Conservation (phyloP, 805 yeast species). For the Ogataea nonfermentans region DNA sequence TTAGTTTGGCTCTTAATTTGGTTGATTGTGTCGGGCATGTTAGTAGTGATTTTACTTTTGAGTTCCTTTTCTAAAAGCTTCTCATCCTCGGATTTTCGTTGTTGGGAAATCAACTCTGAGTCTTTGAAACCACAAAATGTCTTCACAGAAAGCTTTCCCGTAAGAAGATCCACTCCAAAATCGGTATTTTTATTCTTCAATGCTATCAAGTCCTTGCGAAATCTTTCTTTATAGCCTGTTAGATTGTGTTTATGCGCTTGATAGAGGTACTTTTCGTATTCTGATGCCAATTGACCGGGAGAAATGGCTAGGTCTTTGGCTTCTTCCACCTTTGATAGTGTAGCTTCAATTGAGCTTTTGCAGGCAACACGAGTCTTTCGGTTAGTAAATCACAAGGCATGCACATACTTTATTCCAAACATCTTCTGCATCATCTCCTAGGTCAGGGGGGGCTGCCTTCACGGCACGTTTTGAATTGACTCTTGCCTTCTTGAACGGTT, state of each 20-base stretch:
- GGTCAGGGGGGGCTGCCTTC: constrained; percentile 4
- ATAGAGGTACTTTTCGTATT: constrained; percentile 28
- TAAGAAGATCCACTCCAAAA: constrained; percentile 23
- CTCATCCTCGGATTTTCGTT: constrained; percentile 30
- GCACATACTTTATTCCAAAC: constrained; percentile 24
- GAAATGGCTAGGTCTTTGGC: constrained; percentile 1
- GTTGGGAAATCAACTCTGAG: constrained; percentile 26
- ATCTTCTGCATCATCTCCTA: constrained; percentile 27
- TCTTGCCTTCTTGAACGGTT: background rate
- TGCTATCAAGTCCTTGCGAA: constrained; percentile 34
- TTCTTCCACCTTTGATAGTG: constrained; percentile 12
- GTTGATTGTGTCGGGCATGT: constrained; percentile 29
- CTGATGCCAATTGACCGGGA: constrained; percentile 12
- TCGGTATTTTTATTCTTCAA: constrained; percentile 27
- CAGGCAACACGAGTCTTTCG: constrained; percentile 27
- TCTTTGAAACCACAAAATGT: constrained; percentile 26
- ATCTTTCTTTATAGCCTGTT: constrained; percentile 25
- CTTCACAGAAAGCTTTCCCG: constrained; percentile 19
- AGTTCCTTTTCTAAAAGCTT: constrained; percentile 31
- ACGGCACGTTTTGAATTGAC: constrained; percentile 8
- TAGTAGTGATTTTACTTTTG: constrained; percentile 27
- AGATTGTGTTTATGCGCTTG: constrained; percentile 17
- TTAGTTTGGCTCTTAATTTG: constrained; percentile 27
- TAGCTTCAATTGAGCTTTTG: constrained; percentile 18
- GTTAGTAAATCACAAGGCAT: constrained; percentile 2